Percentiles rank a stretch among this genome's conserved stretches.
These are phyloP conservation scores for Geotrichum restrictum DNA, from an alignment of 1,139 yeast species.

Conservation along the genomic window DNA sequence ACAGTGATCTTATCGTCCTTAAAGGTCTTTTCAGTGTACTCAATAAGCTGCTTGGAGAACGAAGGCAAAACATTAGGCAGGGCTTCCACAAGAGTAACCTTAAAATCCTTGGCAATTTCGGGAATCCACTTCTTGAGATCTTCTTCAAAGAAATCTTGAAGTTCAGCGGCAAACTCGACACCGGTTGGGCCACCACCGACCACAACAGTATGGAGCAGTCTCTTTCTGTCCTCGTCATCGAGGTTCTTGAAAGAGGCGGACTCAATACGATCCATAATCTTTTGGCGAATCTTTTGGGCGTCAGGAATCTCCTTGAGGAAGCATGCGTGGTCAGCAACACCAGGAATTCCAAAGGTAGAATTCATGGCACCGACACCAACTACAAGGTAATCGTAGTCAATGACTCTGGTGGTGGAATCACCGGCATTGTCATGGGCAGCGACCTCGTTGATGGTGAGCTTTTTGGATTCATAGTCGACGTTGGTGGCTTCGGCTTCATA, in stretches of 20 bases:
- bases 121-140: constrained; percentile 89
- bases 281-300: constrained; percentile 69
- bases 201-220: constrained; percentile 76
- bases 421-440: constrained; percentile 28
- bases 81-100: constrained; percentile 84
- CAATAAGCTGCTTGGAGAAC: constrained; percentile 78
- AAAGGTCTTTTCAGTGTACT: constrained; percentile 79
- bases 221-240: constrained; percentile 72
- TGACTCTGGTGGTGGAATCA: constrained; percentile 15
- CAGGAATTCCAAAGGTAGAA: constrained; percentile 88
- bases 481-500: constrained; percentile 89
- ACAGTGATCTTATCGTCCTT: constrained; percentile 73
- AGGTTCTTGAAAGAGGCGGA: constrained; percentile 73
- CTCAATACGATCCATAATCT: constrained; percentile 76
- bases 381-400: constrained; percentile 72
- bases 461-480: constrained; percentile 65
- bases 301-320: constrained; percentile 80
- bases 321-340: constrained; percentile 80
- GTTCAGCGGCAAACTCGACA: constrained; percentile 92
- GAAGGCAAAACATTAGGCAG: constrained; percentile 83
- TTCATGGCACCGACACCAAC: constrained; percentile 92
- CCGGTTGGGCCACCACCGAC: constrained; percentile 98
- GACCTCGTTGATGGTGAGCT: constrained; percentile 52
- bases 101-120: constrained; percentile 71
- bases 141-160: constrained; percentile 89